phyloP scores from a whole-genome alignment of 2,329 filamentous ascomycete species.

The Madurella mycetomatis region DNA sequence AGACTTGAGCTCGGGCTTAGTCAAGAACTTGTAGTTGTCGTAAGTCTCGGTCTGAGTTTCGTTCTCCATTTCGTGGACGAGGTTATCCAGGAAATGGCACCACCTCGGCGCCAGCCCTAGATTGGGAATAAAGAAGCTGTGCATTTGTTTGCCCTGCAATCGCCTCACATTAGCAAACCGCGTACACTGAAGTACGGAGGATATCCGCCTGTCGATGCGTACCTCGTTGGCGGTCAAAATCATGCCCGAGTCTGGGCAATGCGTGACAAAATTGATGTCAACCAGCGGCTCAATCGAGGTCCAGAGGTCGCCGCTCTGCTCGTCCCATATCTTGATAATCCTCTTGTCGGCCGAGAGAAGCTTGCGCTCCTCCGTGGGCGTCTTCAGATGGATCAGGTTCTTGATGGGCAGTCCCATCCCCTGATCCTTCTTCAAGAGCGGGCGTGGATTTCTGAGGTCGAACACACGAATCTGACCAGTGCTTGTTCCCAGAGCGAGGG shows the following conservation, averaged over 20 bases:
- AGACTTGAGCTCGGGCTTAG: conserved; percentile 75
- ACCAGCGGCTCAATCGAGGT: conserved; percentile 93
- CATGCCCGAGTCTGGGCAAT: conserved; percentile 91
- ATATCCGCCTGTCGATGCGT: neutral
- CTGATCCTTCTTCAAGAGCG: conserved; percentile 87
- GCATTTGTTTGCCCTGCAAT: conserved; percentile 60
- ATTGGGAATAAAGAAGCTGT: conserved; percentile 75
- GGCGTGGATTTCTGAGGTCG: conserved; percentile 81
- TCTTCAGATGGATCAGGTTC: conserved; percentile 70
- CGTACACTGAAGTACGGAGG: no score
- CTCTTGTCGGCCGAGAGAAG: conserved; percentile 89
- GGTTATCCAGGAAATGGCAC: conserved; percentile 95
- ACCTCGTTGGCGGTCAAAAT: conserved; percentile 87
- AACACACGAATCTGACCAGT: conserved; percentile 85
- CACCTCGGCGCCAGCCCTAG: conserved; percentile 89
- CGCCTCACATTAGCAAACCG: neutral
- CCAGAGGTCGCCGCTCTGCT: conserved; percentile 78
- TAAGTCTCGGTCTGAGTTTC: conserved; percentile 75
- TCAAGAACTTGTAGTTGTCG: conserved; percentile 99
- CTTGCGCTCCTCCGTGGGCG: conserved; percentile 73
- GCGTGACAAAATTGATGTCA: conserved; percentile 90
- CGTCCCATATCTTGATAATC: conserved; percentile 96
- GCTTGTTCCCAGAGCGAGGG: conserved; percentile 81
- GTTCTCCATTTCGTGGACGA: conserved; percentile 98
- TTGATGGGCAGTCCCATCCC: conserved; percentile 92